Conservation (phyloP, 345 rosid species). For the Streptanthus diversifolius region DNA sequence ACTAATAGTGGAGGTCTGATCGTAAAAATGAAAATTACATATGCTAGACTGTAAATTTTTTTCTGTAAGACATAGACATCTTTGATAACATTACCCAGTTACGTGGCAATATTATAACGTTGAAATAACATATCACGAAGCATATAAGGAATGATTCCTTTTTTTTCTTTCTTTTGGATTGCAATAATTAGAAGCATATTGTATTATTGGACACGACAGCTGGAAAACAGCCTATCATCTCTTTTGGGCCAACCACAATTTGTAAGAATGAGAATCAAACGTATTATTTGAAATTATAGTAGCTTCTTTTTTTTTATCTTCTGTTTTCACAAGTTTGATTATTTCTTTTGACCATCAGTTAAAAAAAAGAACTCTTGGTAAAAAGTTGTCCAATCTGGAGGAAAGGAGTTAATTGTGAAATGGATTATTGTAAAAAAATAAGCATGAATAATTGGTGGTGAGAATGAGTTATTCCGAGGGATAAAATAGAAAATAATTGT, state of each 20-base stretch:
- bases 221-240: conserved; percentile 6
- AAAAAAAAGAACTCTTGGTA: background rate
- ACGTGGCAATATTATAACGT: background rate
- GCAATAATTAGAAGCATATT: background rate
- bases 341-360: background rate
- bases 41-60: background rate
- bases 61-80: background rate
- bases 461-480: conserved; percentile 3
- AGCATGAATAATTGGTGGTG: background rate
- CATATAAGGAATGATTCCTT: background rate
- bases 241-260: background rate
- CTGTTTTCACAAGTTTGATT: conserved; percentile 4
- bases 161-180: background rate
- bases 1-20: background rate
- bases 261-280: background rate
- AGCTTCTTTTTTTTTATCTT: background rate
- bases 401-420: background rate
- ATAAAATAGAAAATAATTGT: conserved; percentile 11
- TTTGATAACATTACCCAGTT: background rate
- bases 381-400: background rate
- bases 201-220: background rate
- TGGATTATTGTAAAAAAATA: background rate
- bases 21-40: background rate
- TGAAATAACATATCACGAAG: background rate
- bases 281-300: background rate